Conservation (phyloP, 1,284 basidiomycete species). For the Cutaneotrichosporon cavernicola region DNA sequence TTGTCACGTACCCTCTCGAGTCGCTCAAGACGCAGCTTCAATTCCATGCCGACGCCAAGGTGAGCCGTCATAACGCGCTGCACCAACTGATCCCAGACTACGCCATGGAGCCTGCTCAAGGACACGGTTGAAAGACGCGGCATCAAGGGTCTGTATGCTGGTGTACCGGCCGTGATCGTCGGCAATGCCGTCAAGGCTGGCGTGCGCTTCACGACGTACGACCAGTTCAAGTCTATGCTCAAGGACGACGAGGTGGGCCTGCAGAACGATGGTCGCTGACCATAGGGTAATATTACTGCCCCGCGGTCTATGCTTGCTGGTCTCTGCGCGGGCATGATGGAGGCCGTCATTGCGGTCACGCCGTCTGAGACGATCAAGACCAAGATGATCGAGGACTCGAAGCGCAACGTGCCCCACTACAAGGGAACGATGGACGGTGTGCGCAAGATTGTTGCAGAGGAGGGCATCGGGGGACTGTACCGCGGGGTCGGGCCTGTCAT, state of each 20-base stretch:
- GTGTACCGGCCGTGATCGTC: constrained; percentile 80
- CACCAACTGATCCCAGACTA: constrained; percentile 59
- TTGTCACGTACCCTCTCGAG: constrained; percentile 71
- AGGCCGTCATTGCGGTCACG: constrained; percentile 92
- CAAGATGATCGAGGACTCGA: constrained; percentile 95
- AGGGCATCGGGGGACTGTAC: constrained; percentile 78
- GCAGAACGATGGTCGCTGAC: constrained; percentile 1
- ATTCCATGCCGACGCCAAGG: constrained; percentile 49
- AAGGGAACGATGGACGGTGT: constrained; percentile 88
- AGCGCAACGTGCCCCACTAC: constrained; percentile 77
- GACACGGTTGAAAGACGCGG: constrained; percentile 72
- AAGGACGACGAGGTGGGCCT: constrained; percentile 71
- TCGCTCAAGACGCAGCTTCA: constrained; percentile 71
- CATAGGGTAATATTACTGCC: constrained; percentile 82
- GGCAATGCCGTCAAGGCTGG: constrained; percentile 90
- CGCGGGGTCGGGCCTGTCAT: constrained; percentile 92
- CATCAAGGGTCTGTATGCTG: constrained; percentile 75
- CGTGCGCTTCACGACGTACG: constrained; percentile 92
- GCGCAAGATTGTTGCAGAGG: constrained; percentile 72
- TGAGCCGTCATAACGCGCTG: constrained; percentile 63
- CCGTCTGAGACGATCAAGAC: constrained; percentile 99
- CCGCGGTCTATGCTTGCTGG: constrained; percentile 83
- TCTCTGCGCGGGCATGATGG: constrained; percentile 89
- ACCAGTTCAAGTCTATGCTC: constrained; percentile 82
- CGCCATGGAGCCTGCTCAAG: constrained; percentile 67